A percentile compares a stretch with the other conserved stretches of the same genome.
These are phyloP conservation scores for Botrytis deweyae DNA, from an alignment of 2,329 filamentous ascomycete genomes.

Conservation along the genomic window DNA sequence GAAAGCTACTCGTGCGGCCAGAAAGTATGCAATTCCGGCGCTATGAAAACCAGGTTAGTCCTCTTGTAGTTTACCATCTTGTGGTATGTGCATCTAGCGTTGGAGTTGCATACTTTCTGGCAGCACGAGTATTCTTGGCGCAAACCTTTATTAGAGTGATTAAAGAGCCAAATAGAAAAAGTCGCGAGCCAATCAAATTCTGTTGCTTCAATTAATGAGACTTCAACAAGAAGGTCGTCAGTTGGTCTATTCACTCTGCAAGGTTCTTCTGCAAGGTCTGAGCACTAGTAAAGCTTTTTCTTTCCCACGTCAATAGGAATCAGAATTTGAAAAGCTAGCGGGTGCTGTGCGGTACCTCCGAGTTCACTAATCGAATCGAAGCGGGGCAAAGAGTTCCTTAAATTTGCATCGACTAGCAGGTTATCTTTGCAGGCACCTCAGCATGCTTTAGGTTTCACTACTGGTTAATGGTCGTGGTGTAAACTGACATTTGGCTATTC, in stretches of 20 bases:
- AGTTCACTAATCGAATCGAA: neutral
- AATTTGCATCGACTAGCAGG: constrained; percentile 5
- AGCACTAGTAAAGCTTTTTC: neutral
- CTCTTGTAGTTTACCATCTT: no score
- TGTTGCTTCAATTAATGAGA: neutral
- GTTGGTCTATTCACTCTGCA: neutral
- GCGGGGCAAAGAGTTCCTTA: constrained; percentile 1
- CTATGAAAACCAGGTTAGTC: no score
- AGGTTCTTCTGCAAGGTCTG: neutral
- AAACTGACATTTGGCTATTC: neutral
- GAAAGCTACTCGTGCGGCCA: no score
- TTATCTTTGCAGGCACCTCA: neutral
- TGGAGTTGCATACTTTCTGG: no score
- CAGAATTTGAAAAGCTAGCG: neutral
- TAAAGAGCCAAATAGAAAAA: neutral
- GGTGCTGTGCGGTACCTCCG: neutral
- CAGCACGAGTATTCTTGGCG: no score
- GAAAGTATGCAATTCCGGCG: no score
- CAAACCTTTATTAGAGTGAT: neutral
- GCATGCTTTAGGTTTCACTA: neutral
- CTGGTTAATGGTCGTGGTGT: neutral
- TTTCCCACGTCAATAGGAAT: neutral
- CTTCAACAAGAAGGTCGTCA: neutral
- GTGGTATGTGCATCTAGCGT: no score
- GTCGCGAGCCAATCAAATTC: neutral